Base-by-base conservation (phyloP, 2,329 filamentous ascomycete genomes). In the Arthrinium puccinioides region DNA sequence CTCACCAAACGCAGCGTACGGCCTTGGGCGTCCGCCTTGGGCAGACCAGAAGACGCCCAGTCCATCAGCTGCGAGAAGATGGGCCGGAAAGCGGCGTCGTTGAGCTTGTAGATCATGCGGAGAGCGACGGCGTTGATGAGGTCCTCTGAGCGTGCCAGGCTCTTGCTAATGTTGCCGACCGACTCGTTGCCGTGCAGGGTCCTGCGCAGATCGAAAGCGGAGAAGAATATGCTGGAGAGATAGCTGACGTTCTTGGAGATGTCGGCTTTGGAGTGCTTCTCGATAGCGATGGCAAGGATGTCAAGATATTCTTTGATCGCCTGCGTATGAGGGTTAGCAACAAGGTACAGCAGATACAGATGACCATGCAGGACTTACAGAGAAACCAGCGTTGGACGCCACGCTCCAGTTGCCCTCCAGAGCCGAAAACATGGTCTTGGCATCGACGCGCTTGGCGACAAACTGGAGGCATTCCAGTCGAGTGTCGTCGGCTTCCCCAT, bases 101-200 rank as follows among this genome's bases (percentile, higher is more conserved):
- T 97, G 44, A 98, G 76, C 69, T 97, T 97, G 68, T 94, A 87
- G 37, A 95, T 84, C 80, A 96, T 92, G 60, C 87, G 85, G 41
- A 98, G 75, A 0, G 82, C 77, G 10, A 84, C 78, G 9, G 82
- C 75, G 54, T 87, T 83, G 47, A 86, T 54, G 9, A 69, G 66
- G 2, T 66, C 63, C 55, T 94, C 87, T 10, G 87, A 67, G 28
- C 70, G 66, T 15, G 68, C 60, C 6, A 85, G 58, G 30, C 73
- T 64, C 24, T 67, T 58, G 9, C 51, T 50, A 38, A 51, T 50
- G 39, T 54, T 57, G 18, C 67, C 58, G 2, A 74, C 63, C 21
- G 70, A 63, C 42, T 72, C 68, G 9, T 58, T 57, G 19, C 62
- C 56, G 16, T 76, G 67, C 36, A 74, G 64, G 43, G 19, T 21